Base-by-base conservation (phyloP, 139 green algal species). In the Zygnema circumcarinatum region DNA sequence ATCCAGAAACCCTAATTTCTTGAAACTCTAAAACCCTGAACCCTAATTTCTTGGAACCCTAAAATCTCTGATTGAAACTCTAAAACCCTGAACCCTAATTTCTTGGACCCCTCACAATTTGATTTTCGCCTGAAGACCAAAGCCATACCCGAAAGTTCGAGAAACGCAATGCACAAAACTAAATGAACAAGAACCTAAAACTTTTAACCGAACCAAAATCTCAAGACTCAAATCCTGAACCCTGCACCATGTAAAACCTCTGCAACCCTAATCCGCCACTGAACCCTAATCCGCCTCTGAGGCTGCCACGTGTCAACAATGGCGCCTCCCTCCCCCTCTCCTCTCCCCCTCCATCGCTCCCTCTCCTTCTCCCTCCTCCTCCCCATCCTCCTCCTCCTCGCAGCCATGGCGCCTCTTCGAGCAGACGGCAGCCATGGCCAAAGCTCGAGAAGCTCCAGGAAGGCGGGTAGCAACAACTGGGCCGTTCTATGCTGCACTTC, bases 391-490 rank as follows among this genome's bases (percentile, higher is more conserved):
- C 47, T 62, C 47, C 16, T 16, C 47, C 47, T 62, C 47, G 7
- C 47, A 7, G 7, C 16, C 16, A 7, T 16, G 7, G 7, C 47
- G 7, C 47, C 47, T 62, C 47, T 16, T 16, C 47, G 7, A 7
- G 7, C 47, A n/a, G n/a, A n/a, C n/a, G n/a, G n/a, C n/a, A n/a
- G n/a, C n/a, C n/a, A n/a, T n/a, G n/a, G n/a, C n/a, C n/a, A n/a
- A n/a, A n/a, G n/a, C n/a, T n/a, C n/a, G n/a, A n/a, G 56, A 72
- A n/a, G 56, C 29, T 72, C 56, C 29, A n/a, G 56, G 56, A n/a
- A n/a, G 56, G 56, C 56, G n/a, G 38, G 88, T 31, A 91, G 67
- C 25, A 90, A 90, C 52, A 91, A 90, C 29, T 90, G 83, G 83
- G 87, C 87, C 38, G 67, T 91, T 11, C 1, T 91, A 0, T 69